phyloP scores from a whole-genome alignment of 2,329 filamentous ascomycete species.

The Trichoderma pleuroti region DNA sequence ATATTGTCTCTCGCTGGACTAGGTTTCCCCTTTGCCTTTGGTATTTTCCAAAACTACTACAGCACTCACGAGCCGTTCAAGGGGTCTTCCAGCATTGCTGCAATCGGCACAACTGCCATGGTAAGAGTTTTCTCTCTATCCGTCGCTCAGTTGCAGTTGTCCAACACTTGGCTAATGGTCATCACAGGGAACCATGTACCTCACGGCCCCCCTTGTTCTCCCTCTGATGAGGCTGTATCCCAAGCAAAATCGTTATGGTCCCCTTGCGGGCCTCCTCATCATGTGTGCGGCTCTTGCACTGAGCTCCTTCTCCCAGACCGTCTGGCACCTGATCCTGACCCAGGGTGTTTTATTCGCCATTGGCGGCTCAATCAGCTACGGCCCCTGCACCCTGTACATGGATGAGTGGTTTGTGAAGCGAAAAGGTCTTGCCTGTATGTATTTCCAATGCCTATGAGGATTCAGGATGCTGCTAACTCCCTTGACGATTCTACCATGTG shows the following conservation, averaged over 20 bases:
- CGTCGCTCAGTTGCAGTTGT: background rate
- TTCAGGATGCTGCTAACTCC: no score
- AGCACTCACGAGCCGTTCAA: constrained; percentile 52
- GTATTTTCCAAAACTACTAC: constrained; percentile 66
- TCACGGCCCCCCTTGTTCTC: constrained; percentile 45
- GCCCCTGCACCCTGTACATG: constrained; percentile 51
- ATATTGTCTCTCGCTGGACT: background rate
- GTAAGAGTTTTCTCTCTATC: constrained; percentile 25
- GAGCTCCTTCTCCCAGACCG: constrained; percentile 46
- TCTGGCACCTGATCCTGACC: constrained; percentile 50
- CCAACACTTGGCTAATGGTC: background rate
- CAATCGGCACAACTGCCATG: constrained; percentile 58
- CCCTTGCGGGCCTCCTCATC: constrained; percentile 41
- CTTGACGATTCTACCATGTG: constrained; percentile 35
- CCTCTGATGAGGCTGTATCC: constrained; percentile 41
- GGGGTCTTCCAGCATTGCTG: constrained; percentile 47
- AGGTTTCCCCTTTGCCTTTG: constrained; percentile 64
- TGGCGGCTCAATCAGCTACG: constrained; percentile 49
- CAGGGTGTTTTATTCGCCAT: constrained; percentile 57
- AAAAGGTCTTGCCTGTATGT: constrained; percentile 47
- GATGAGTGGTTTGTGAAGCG: constrained; percentile 53
- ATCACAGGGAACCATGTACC: constrained; percentile 46
- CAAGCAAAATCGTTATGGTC: constrained; percentile 35
- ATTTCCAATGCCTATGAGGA: no score
- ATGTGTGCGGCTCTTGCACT: constrained; percentile 47